These are phyloP conservation scores for Henningerozyma blattae DNA, from an alignment of 805 yeast species.

Conservation along the genomic window DNA sequence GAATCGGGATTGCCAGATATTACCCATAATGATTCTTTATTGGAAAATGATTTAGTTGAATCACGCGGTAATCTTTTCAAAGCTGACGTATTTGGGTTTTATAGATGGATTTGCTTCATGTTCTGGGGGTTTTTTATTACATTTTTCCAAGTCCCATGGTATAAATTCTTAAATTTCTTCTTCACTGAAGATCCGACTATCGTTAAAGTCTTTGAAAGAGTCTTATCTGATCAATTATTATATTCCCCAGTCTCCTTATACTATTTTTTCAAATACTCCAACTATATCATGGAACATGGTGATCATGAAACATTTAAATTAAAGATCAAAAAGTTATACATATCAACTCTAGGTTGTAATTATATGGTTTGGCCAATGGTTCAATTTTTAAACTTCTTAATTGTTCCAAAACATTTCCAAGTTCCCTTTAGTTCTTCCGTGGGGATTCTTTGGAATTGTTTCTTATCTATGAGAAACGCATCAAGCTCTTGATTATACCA, in stretches of 20 bases:
- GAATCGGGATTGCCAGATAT: not conserved
- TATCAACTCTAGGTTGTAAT: slow-evolving; percentile 55
- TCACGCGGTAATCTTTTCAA: too few species aligned
- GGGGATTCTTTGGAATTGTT: slow-evolving; percentile 92
- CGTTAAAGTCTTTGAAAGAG: slow-evolving; percentile 76
- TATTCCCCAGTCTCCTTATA: slow-evolving; percentile 81
- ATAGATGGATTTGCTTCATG: slow-evolving; percentile 67
- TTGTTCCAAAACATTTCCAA: slow-evolving; percentile 62
- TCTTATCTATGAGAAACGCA: slow-evolving; percentile 70
- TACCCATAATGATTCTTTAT: too few species aligned
- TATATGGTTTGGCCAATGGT: slow-evolving; percentile 76
- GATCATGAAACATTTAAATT: slow-evolving; percentile 47
- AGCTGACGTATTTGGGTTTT: slow-evolving; percentile 38
- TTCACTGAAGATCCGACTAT: slow-evolving; percentile 75
- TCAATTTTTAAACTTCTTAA: slow-evolving; percentile 60
- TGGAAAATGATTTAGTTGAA: too few species aligned
- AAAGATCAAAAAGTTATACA: slow-evolving; percentile 55
- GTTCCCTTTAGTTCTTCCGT: slow-evolving; percentile 83
- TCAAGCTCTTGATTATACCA: too few species aligned
- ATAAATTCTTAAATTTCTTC: slow-evolving; percentile 61
- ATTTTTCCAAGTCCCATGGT: slow-evolving; percentile 82
- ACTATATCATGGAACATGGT: slow-evolving; percentile 69
- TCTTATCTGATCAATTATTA: slow-evolving; percentile 77
- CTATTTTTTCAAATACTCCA: slow-evolving; percentile 74
- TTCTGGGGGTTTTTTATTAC: slow-evolving; percentile 82